Evolutionary conservation across 176 grass and related monocot species (phyloP), one percentile per base, ranked within the genome.

Genomic region (Oryza meyeriana): DNA sequence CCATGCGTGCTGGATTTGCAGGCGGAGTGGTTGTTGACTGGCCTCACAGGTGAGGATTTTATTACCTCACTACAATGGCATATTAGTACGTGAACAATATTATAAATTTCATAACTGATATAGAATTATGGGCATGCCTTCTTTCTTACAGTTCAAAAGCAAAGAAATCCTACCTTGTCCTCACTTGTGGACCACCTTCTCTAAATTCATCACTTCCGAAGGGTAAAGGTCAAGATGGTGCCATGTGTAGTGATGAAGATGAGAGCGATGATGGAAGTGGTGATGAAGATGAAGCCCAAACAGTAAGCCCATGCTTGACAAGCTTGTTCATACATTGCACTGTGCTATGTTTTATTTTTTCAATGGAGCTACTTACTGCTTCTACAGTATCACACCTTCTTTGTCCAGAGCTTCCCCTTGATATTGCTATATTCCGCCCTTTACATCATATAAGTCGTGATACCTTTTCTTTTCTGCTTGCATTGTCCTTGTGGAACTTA

Each of bases 1-100:
- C 95, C 66, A 98, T 98, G 92, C 85, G 93, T 77, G 95, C 95
- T 82, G 95, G 95, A 58, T 98, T 98, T 88, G 88, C 95, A 79
- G 95, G 95, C 55, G 95, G 95, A 59, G 86, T 98, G 42, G 92
- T 98, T 14, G 38, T 98, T 61, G 95, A 98, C 45, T 98, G 92
- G 95, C 95, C 95, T 74, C 92, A 98, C 41, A 98, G 92, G 92
- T 98, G 58, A 52, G 40, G 25, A 50, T 86, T 80, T 62, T 22
- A 77, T 52, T 20, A 10, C 44, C 47, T 26, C 12, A 8, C 12
- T 70, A 16, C 50, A 14, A 57, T 67, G 20, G n/a, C 40, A 34
- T 82, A 69, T 25, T 67, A 20, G 29, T 61, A 29, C 76, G 69
- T 39, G 39, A 24, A 5, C 14, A 28, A 20, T 55, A 26, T 5